phyloP scores from a whole-genome alignment of 768 basidiomycete genomes.

The Tephrocybe sp. region DNA sequence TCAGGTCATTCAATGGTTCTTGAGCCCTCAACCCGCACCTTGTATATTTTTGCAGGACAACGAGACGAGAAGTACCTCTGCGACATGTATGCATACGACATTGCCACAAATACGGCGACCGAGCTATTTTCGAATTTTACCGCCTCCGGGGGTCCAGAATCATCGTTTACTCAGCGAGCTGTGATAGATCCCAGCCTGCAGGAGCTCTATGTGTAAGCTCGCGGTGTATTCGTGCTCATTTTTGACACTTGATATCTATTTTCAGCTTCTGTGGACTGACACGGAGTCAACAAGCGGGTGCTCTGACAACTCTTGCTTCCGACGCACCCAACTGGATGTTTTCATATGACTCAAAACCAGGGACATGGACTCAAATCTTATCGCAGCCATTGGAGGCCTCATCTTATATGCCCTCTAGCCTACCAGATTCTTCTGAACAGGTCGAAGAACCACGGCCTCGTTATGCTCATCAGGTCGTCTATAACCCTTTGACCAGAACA shows the following conservation, averaged over 20 bases:
- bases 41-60: constrained; percentile 79
- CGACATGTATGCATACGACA: constrained; percentile 78
- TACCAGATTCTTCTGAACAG: neutral
- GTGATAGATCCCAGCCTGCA: constrained; percentile 60
- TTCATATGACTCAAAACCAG: constrained; percentile 57
- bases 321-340: constrained; percentile 69
- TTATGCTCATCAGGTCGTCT: constrained; percentile 81
- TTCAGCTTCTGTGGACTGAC: constrained; percentile 65
- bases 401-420: neutral
- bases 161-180: constrained; percentile 74
- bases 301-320: constrained; percentile 41
- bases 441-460: constrained; percentile 54
- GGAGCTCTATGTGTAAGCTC: constrained; percentile 73
- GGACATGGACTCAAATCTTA: constrained; percentile 64
- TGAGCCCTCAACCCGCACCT: constrained; percentile 53
- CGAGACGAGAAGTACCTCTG: constrained; percentile 64
- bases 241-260: neutral
- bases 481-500: constrained; percentile 54
- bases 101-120: constrained; percentile 53
- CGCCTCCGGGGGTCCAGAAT: constrained; percentile 61
- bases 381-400: constrained; percentile 27
- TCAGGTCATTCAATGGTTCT: constrained; percentile 83
- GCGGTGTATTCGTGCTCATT: neutral
- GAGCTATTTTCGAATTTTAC: constrained; percentile 68
- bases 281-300: constrained; percentile 35